Conservation (phyloP, 2,329 filamentous ascomycete genomes). For the Lachnellula willkommii region DNA sequence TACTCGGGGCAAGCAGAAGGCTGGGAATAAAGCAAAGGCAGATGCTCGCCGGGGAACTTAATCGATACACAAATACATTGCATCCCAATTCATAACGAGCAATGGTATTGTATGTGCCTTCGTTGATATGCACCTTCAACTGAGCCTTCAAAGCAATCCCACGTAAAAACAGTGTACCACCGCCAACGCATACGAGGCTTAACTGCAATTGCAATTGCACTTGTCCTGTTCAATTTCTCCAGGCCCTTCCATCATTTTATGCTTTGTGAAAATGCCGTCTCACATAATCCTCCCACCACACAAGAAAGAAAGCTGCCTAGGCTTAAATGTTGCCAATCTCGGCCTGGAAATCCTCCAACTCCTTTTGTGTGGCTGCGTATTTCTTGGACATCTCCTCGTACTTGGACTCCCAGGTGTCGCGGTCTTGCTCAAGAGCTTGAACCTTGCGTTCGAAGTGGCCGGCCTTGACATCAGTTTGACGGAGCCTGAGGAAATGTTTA, state of each 20-base stretch:
- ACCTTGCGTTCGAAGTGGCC: conserved; percentile 99
- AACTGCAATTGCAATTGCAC: conserved; percentile 19
- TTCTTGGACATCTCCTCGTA: conserved; percentile 98
- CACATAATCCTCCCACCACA: conserved; percentile 5
- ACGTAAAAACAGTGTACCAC: conserved; percentile 22
- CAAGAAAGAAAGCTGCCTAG: conserved; percentile 24
- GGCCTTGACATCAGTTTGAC: conserved; percentile 98
- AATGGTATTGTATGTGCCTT: conserved; percentile 21
- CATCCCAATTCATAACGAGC: background rate
- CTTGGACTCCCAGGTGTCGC: conserved; percentile 94
- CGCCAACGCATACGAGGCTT: conserved; percentile 25
- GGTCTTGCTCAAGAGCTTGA: conserved; percentile 85
- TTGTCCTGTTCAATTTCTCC: conserved; percentile 4
- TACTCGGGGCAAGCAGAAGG: conserved; percentile 63
- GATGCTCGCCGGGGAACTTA: conserved; percentile 28
- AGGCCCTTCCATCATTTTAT: conserved; percentile 12
- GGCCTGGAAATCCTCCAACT: conserved; percentile 81
- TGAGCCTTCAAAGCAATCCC: conserved; percentile 19
- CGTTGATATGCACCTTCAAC: conserved; percentile 16
- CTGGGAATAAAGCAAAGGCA: conserved; percentile 47
- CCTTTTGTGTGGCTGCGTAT: conserved; percentile 76
- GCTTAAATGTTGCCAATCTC: conserved; percentile 88
- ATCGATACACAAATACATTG: background rate
- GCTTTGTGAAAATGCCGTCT: conserved; percentile 12
- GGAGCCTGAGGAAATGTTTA: conserved; percentile 58